Base-by-base conservation (phyloP, 2,329 filamentous ascomycete species). In the Alternaria sp. region DNA sequence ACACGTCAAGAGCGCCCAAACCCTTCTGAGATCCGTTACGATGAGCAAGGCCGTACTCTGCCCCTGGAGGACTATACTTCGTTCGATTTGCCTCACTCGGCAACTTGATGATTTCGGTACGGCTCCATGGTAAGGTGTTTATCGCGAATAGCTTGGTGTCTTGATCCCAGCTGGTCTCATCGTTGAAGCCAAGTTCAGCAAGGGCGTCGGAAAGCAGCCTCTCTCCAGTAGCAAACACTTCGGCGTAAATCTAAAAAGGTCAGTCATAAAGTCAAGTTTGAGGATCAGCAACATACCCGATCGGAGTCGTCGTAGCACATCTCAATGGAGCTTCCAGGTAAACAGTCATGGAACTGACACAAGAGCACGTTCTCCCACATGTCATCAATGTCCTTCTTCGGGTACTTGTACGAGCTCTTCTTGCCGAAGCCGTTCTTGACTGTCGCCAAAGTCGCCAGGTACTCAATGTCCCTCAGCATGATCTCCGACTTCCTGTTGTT, bases 301-400 rank as follows among this genome's bases (percentile, higher is more conserved):
- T 97, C 91, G 4, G 94, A 97, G 77, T 99, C 96, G 78, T 97
- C 93, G 73, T 98, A 98, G 80, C 93, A 97, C 93, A 98, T 97
- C 79, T 96, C 94, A 72, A 99, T 98, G 32, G 89, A 92, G 77
- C 93, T 97, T 59, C 96, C 96, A 1, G 96, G 96, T 55, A 99
- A 85, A 77, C 96, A 98, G 77, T 99, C 96, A 69, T 99, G 96
- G 85, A 99, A 99, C 75, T 99, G 96, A 70, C 95, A 98, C 25
- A 98, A 87, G 23, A 98, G 85, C 4, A 95, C 91, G 59, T 87
- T 86, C 83, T 98, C 95, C 96, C 96, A 99, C 89, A 99, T 96
- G 61, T 91, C 87, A 76, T 99, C 96, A 59, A 99, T 90, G n/a
- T 96, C 89, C 76, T 91, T 88, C 81, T 97, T 97, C 10, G 96